Evolutionary conservation across 495 filamentous ascomycete genomes (phyloP).

Genomic region (Neohortaea acidophila): DNA sequence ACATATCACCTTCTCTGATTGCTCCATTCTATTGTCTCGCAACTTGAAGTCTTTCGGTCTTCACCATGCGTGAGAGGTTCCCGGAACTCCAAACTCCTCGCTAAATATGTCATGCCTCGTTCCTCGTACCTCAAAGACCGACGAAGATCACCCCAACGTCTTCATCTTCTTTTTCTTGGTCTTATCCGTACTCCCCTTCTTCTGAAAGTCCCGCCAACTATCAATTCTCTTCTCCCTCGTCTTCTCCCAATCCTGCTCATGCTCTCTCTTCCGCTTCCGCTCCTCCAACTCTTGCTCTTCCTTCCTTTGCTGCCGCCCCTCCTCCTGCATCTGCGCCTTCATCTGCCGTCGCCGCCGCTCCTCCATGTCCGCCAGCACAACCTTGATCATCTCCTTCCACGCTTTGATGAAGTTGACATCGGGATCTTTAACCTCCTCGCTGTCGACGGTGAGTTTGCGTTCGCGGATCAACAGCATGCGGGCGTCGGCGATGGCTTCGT

Average conservation of each 20-base stretch:
- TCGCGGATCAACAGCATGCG: conserved; percentile 88
- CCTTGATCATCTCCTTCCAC: conserved; percentile 84
- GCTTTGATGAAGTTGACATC: conserved; percentile 56
- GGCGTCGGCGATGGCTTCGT: conserved; percentile 91
- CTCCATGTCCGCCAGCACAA: conserved; percentile 88
- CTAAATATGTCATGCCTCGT: no score
- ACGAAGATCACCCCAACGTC: conserved; percentile 51
- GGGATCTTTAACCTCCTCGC: conserved; percentile 58
- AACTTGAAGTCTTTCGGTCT: no score
- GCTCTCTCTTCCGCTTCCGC: conserved; percentile 83
- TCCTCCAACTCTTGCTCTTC: conserved; percentile 74
- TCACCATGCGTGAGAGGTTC: no score
- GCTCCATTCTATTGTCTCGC: no score
- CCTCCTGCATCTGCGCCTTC: conserved; percentile 92
- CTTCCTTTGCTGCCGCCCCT: conserved; percentile 77
- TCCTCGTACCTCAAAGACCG: no score
- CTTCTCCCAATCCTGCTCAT: conserved; percentile 86
- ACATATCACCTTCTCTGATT: no score
- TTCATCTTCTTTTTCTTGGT: conserved; percentile 74
- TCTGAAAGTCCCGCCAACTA: conserved; percentile 80
- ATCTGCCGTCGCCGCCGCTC: conserved; percentile 65
- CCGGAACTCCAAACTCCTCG: no score
- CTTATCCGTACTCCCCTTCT: conserved; percentile 32
- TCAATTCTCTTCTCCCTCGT: conserved; percentile 81
- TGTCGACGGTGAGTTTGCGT: conserved; percentile 81